phyloP scores from a whole-genome alignment of 176 grass and related monocot species.

The Otatea glauca region DNA sequence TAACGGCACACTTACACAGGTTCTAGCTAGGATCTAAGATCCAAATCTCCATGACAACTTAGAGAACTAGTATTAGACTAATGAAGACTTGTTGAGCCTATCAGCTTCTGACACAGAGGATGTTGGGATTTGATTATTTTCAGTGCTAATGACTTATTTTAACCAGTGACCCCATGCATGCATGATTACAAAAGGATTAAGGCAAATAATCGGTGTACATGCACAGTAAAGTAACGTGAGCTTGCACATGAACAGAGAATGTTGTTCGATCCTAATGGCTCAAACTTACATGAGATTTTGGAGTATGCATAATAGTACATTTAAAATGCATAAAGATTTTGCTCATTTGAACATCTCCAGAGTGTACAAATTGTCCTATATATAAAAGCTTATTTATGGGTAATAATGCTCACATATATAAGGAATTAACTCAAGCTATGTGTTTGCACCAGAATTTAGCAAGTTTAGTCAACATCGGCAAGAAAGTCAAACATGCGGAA shows the following conservation, averaged over 20 bases:
- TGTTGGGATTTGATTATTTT: slow-evolving; percentile 43
- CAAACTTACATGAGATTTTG: slow-evolving; percentile 9
- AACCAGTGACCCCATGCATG: not conserved
- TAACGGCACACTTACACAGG: not conserved
- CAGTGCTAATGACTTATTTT: not conserved
- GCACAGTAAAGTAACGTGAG: slow-evolving; percentile 1
- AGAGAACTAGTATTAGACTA: not conserved
- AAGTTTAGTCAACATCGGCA: no score
- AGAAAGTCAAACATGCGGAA: no score
- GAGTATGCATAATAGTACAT: not conserved
- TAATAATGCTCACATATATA: not conserved
- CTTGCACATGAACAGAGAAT: slow-evolving; percentile 36
- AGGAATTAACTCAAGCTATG: no score
- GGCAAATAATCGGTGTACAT: not conserved
- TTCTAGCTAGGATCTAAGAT: not conserved
- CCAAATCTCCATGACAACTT: slow-evolving; percentile 10
- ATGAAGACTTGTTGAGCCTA: not conserved
- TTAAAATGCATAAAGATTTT: not conserved
- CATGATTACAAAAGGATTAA: slow-evolving; percentile 21
- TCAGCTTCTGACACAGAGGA: slow-evolving; percentile 23
- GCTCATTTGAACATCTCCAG: not conserved
- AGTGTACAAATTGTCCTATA: no score
- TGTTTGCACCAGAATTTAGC: no score
- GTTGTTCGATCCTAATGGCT: slow-evolving; percentile 6
- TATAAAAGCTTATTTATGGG: not conserved